phyloP scores from a whole-genome alignment of 371 early-diverging fungal species.

The Hamiltosporidium tvaerminnensis region DNA sequence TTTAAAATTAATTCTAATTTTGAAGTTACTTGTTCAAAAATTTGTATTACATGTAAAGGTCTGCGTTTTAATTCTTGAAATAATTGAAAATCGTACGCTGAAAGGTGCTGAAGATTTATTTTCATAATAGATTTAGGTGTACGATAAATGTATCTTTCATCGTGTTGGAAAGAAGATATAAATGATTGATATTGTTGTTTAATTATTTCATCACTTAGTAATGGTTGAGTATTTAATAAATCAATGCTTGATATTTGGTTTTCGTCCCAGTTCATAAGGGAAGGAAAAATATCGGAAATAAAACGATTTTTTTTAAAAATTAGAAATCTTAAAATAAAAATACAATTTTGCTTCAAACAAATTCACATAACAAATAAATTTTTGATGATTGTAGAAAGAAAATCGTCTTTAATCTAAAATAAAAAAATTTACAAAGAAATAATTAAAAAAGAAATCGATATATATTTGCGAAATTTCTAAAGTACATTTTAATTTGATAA shows the following conservation, averaged over 20 bases:
- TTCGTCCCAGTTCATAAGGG: constrained; percentile 27
- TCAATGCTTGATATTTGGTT: constrained; percentile 35
- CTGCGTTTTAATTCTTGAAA: background rate
- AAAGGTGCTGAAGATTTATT: background rate
- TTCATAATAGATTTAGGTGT: background rate
- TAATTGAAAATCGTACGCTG: background rate
- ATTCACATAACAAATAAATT: too few species aligned
- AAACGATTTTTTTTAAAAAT: too few species aligned
- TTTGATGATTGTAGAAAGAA: too few species aligned
- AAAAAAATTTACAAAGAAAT: too few species aligned
- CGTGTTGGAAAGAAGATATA: constrained; percentile 13
- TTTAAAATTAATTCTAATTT: background rate
- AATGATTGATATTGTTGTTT: constrained; percentile 21
- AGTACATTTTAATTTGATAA: too few species aligned
- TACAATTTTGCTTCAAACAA: too few species aligned
- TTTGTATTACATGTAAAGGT: background rate
- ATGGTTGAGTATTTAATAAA: constrained; percentile 30
- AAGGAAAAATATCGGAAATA: too few species aligned
- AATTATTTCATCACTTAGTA: constrained; percentile 23
- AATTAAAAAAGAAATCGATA: too few species aligned
- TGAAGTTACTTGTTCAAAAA: background rate
- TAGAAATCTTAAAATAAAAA: too few species aligned
- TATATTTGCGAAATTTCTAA: too few species aligned
- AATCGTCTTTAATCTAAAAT: too few species aligned
- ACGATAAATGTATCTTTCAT: background rate